Base-by-base conservation (phyloP, 208 protist species). In the Acanthamoeba sp. region DNA sequence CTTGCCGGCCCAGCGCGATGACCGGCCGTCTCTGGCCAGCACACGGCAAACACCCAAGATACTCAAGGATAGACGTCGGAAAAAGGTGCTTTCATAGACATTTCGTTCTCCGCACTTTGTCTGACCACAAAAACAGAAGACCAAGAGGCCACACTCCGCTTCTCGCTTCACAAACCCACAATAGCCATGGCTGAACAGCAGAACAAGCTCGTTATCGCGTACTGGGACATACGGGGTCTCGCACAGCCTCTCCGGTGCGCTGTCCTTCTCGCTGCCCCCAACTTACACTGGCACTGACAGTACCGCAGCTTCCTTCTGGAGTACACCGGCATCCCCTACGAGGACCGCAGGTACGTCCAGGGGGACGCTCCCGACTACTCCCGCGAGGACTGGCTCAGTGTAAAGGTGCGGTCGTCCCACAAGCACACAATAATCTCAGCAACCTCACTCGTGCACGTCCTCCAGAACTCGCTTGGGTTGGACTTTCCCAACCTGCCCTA, bases 401-500 rank as follows among this genome's bases (percentile, higher is more conserved):
- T 50, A 2, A 85, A 85, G 76, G 76, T 85, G 24, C 38, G 1
- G 2, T 1, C 9, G 3, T 1, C 38, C 10, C 24, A 45, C 2
- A 6, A 85, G 3, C 69, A 48, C 2, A 6, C 38, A 1, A 20
- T 2, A 36, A 38, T n/a, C 20, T 14, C 18, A 34, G 3, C n/a
- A 32, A 24, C 34, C 32, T 69, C 2, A 36, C 62, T 14, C n/a
- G 3, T 62, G 22, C 55, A 0, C 9, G 27, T 69, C 2, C 42
- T 50, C 4, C n/a, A 91, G 85, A 9, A 91, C 55, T 36, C 48
- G 48, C 85, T 91, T 1, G 85, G 85, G 10, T 34, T 91, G 9
- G 55, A 38, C 59, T 91, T 91, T 22, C 85, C 85, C 55, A 91
- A 91, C 57, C 55, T 91, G 48, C 85, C 85, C 12, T 91, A 91